Conservation (phyloP, 257 asterid species). For the Knoxia roxburghii region DNA sequence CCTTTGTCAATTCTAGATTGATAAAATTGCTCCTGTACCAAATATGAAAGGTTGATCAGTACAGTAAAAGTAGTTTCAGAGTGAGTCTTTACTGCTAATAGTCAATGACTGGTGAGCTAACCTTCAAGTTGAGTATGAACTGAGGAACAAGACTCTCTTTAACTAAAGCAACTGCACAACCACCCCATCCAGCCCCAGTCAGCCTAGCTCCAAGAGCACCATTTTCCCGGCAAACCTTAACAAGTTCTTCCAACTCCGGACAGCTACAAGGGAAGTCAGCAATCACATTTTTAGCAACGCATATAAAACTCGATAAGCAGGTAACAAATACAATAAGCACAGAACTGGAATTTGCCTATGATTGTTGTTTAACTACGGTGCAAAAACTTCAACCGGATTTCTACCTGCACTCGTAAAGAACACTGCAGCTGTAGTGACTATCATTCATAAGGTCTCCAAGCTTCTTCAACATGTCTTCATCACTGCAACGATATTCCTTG, state of each 20-base stretch:
- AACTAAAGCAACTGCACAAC: constrained; percentile 96
- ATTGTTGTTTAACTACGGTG: neutral
- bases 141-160: constrained; percentile 76
- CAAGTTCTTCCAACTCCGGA: constrained; percentile 92
- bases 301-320: neutral
- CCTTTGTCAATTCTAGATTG: constrained; percentile 83
- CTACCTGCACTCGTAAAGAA: constrained; percentile 94
- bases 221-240: constrained; percentile 55
- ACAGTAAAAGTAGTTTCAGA: neutral
- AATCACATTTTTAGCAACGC: neutral
- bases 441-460: constrained; percentile 94
- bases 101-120: constrained; percentile 10
- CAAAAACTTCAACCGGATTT: neutral
- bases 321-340: neutral
- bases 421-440: constrained; percentile 92
- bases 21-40: constrained; percentile 65
- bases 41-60: neutral
- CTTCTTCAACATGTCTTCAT: constrained; percentile 71
- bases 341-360: no score
- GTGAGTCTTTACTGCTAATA: neutral
- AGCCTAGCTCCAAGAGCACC: constrained; percentile 96
- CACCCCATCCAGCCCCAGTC: constrained; percentile 99
- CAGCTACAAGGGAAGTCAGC: constrained; percentile 38
- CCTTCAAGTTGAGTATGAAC: constrained; percentile 89
- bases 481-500: constrained; percentile 37